These are phyloP conservation scores for Phaseolus lunatus DNA, from an alignment of 306 rosid species.

Conservation along the genomic window DNA sequence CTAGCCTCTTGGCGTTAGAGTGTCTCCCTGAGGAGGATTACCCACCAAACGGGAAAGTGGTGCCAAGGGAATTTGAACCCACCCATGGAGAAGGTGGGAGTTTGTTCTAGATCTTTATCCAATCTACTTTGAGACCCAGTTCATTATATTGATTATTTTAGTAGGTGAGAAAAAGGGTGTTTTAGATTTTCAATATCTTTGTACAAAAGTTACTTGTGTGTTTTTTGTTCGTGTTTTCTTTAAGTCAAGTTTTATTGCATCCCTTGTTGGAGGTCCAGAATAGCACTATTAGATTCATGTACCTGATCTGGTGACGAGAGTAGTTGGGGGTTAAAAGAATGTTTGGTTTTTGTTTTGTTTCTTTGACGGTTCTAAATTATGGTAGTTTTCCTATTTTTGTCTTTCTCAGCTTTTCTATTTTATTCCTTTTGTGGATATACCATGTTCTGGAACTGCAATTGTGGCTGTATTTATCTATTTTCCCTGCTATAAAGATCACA, in stretches of 20 bases:
- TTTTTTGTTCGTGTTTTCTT: background rate
- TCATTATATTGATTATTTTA: conserved; percentile 43
- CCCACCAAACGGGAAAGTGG: no score
- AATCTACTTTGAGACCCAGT: no score
- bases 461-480: background rate
- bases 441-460: no score
- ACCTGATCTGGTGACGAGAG: background rate
- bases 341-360: conserved; percentile 4
- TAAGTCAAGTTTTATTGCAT: background rate
- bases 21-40: no score
- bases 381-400: background rate
- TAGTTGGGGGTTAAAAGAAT: background rate
- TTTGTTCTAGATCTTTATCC: no score
- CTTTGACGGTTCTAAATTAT: background rate
- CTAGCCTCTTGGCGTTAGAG: no score
- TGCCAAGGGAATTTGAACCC: no score
- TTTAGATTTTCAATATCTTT: conserved; percentile 40
- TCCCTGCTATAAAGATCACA: background rate
- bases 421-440: background rate
- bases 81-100: no score
- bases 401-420: background rate
- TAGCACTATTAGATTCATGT: background rate
- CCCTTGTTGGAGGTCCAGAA: background rate
- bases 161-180: conserved; percentile 63
- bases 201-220: conserved; percentile 19